Evolutionary conservation across 352 stramenopile genomes (phyloP), one percentile per base, ranked within the genome.

Genomic region (Phytophthora rubi): DNA sequence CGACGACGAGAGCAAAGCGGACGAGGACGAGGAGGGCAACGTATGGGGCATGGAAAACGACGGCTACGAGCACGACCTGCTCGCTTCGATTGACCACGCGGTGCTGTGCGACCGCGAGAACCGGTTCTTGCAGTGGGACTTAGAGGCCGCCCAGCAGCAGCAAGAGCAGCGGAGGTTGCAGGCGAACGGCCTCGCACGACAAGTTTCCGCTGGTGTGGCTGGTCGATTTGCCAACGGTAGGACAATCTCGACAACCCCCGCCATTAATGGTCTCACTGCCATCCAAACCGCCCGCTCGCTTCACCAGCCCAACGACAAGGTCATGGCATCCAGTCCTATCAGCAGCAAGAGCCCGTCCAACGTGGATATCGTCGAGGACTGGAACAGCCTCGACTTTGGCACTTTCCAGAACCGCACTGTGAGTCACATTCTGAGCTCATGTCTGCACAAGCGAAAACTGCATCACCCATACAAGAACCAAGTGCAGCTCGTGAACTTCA

Each of bases 391-490:
- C 26, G 86, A 93, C 55, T 93, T 93, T 62, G 83, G 86, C 6
- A 93, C 83, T 10, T 93, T 92, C 58, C 86, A 93, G 73, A 93
- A 93, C 62, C 87, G 87, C 47, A 93, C 85, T 10, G 87, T 94
- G 51, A 94, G 86, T 68, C 87, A 92, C 59, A 94, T 94, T 60
- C 60, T 94, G 42, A 92, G 85, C 62, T 93, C 87, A 4, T 94
- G 87, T 59, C 65, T 93, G 61, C 83, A 94, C 76, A 93, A 93
- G 75, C 78, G 87, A 53, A 94, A 94, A 68, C 62, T 94, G 15
- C 81, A 92, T 51, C 82, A 92, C 61, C 87, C 87, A 10, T 94
- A 94, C 81, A 94, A 94, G 76, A 88, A 94, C 54, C 85, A 90
- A 44, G 83, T 94, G 32, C 89, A 92, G 58, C 73, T 94, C 2